Conservation (phyloP, 2,329 filamentous ascomycete species). For the Esteya vermicola region DNA sequence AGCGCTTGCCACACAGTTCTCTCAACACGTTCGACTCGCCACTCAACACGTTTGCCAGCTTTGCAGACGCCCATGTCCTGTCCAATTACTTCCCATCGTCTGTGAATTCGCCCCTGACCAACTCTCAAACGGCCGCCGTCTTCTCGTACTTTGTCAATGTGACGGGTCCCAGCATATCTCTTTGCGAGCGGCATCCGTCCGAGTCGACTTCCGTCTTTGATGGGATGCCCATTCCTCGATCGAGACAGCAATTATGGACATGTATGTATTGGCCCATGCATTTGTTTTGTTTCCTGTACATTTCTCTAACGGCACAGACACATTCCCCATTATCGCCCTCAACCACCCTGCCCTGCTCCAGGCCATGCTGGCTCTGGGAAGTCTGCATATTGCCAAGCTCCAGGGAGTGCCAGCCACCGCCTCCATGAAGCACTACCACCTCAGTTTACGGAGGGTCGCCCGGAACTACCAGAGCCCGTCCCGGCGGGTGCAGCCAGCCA, state of each 20-base stretch:
- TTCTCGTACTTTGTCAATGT: slow-evolving; percentile 89
- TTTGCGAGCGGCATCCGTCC: slow-evolving; percentile 71
- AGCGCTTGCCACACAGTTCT: slow-evolving; percentile 17
- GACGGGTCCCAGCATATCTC: slow-evolving; percentile 71
- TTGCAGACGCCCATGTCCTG: slow-evolving; percentile 35
- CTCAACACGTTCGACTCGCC: slow-evolving; percentile 29
- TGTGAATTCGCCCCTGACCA: slow-evolving; percentile 58
- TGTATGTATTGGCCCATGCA: slow-evolving; percentile 31
- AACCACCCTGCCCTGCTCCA: slow-evolving; percentile 79
- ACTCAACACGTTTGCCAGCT: slow-evolving; percentile 33
- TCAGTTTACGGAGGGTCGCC: slow-evolving; percentile 65
- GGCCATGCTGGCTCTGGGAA: slow-evolving; percentile 75
- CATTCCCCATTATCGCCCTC: slow-evolving; percentile 69
- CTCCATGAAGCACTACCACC: slow-evolving; percentile 83
- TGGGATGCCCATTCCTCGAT: slow-evolving; percentile 43
- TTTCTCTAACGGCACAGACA: slow-evolving; percentile 35
- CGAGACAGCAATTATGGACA: slow-evolving; percentile 52
- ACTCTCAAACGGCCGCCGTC: slow-evolving; percentile 64
- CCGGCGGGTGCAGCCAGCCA: slow-evolving; percentile 61
- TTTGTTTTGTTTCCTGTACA: slow-evolving; percentile 11
- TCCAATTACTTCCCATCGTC: slow-evolving; percentile 53
- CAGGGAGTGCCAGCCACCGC: slow-evolving; percentile 61
- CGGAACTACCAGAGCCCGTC: slow-evolving; percentile 56
- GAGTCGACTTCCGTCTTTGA: slow-evolving; percentile 55
- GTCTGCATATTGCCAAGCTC: slow-evolving; percentile 75